Percentiles rank a stretch among this genome's conserved stretches.
Conservation (phyloP, 1,284 basidiomycete species). For the Rhizopogon parksii region DNA sequence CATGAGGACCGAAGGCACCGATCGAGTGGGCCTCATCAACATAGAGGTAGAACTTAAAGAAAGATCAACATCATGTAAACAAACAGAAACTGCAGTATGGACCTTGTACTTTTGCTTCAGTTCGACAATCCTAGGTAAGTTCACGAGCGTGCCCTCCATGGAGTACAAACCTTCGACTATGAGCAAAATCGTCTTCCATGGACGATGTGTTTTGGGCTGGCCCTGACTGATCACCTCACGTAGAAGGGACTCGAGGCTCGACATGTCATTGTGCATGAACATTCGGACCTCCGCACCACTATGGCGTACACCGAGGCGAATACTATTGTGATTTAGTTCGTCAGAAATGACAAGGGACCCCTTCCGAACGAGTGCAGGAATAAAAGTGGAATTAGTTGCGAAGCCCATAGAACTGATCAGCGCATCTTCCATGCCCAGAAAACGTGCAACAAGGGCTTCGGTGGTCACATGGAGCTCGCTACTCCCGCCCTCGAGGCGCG, state of each 20-base stretch:
- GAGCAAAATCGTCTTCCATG: constrained; percentile 95
- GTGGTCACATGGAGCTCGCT: constrained; percentile 74
- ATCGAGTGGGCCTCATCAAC: constrained; percentile 96
- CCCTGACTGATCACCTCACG: constrained; percentile 91
- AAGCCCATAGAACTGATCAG: constrained; percentile 94
- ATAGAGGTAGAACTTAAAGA: constrained; percentile 82
- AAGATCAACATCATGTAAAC: neutral
- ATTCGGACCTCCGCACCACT: constrained; percentile 82
- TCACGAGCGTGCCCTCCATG: constrained; percentile 90
- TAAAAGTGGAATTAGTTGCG: constrained; percentile 90
- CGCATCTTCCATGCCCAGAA: constrained; percentile 75
- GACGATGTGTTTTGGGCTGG: constrained; percentile 88
- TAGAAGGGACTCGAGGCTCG: constrained; percentile 69
- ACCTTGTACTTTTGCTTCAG: constrained; percentile 94
- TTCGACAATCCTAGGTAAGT: constrained; percentile 75
- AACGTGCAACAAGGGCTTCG: constrained; percentile 85
- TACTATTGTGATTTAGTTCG: constrained; percentile 91
- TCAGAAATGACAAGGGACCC: constrained; percentile 93
- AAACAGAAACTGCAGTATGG: constrained; percentile 14
- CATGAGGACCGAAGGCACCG: constrained; percentile 86
- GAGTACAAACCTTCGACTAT: constrained; percentile 92
- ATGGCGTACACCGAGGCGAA: constrained; percentile 82
- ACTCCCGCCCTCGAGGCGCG: constrained; percentile 74
- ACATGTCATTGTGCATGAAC: constrained; percentile 96
- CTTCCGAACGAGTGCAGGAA: constrained; percentile 83